Conservation (phyloP, 2,329 filamentous ascomycete genomes). For the Hypoxylon sp. region DNA sequence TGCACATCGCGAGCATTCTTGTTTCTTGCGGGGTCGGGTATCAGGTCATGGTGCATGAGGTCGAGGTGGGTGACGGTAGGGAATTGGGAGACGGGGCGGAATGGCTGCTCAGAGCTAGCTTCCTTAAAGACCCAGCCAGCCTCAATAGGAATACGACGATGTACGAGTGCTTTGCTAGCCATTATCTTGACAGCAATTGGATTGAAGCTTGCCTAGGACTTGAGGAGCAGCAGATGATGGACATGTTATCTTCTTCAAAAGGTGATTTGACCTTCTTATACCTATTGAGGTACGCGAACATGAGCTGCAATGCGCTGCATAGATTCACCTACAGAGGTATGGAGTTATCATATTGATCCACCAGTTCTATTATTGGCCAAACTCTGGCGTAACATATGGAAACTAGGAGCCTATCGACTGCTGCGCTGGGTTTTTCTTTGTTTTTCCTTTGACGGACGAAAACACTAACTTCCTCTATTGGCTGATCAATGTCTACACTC, state of each 20-base stretch:
- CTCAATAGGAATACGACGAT: constrained; percentile 10
- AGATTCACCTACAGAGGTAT: neutral
- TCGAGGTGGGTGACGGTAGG: constrained; percentile 16
- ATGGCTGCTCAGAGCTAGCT: constrained; percentile 18
- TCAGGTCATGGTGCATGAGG: constrained; percentile 11
- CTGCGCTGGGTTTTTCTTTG: neutral
- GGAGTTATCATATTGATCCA: neutral
- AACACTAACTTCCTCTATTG: neutral
- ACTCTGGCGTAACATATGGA: neutral
- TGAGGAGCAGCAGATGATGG: neutral
- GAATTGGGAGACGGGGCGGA: constrained; percentile 11
- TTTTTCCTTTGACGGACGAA: neutral
- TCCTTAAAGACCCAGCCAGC: constrained; percentile 16
- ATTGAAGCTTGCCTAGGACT: neutral
- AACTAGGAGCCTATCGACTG: neutral
- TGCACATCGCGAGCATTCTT: constrained; percentile 16
- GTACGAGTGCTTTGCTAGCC: constrained; percentile 11
- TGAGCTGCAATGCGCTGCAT: neutral
- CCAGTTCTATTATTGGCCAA: neutral
- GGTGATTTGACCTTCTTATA: constrained; percentile 1
- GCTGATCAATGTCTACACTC: neutral
- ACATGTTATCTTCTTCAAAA: neutral
- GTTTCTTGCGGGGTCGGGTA: constrained; percentile 17
- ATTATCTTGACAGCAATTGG: neutral
- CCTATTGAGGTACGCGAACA: neutral